Percentiles rank a stretch among this genome's conserved stretches.
phyloP scores from a whole-genome alignment of 2,329 filamentous ascomycete genomes.

The Paracoccidioides lutzii region DNA sequence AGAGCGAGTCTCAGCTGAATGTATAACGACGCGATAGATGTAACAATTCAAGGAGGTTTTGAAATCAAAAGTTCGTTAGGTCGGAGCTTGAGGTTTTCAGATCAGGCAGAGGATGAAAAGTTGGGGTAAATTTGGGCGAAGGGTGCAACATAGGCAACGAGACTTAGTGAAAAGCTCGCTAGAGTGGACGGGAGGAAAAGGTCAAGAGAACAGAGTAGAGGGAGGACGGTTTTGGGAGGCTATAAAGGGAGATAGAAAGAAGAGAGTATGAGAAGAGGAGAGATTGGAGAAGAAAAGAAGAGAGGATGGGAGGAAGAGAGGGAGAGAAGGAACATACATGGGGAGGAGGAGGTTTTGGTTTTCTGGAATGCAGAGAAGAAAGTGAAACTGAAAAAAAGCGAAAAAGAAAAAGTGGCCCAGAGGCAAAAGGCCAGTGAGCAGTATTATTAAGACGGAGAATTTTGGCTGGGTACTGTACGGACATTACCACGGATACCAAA shows the following conservation, averaged over 20 bases:
- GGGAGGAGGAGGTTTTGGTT: not conserved
- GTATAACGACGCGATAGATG: not conserved
- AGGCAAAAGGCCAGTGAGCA: not conserved
- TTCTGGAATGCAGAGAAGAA: not conserved
- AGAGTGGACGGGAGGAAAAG: not conserved
- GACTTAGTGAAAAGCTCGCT: slow-evolving; percentile 41
- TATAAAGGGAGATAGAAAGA: slow-evolving; percentile 3
- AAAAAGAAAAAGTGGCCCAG: not conserved
- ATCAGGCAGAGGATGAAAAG: slow-evolving; percentile 6
- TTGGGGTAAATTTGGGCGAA: slow-evolving; percentile 16
- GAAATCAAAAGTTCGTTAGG: no score
- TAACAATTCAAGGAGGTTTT: no score
- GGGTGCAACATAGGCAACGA: slow-evolving; percentile 28
- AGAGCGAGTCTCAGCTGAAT: not conserved
- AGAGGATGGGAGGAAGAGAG: slow-evolving; percentile 2
- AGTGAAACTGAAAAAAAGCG: no score
- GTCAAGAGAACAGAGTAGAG: slow-evolving; percentile 3
- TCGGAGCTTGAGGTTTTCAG: not conserved
- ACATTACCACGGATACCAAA: not conserved
- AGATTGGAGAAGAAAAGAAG: slow-evolving; percentile 8
- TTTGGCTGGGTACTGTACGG: not conserved
- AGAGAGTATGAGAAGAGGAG: slow-evolving; percentile 4
- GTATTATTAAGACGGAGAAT: not conserved
- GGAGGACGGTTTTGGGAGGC: not conserved
- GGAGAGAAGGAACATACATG: not conserved